phyloP scores from a whole-genome alignment of 192 early-diverging fungal species.

The Diversispora eburnea region DNA sequence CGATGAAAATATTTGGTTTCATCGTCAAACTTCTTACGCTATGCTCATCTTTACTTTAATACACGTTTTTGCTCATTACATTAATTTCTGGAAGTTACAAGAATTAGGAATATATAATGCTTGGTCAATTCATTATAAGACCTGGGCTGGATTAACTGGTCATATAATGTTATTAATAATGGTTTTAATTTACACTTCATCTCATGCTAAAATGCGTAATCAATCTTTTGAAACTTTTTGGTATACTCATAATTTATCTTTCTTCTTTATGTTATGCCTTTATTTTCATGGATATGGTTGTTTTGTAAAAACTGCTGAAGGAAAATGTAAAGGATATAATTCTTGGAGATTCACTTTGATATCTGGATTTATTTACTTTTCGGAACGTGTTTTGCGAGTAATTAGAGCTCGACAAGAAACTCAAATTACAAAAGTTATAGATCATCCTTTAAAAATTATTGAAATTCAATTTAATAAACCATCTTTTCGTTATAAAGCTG shows the following conservation, averaged over 20 bases:
- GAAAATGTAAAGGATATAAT: constrained; percentile 36
- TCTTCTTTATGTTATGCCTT: constrained; percentile 56
- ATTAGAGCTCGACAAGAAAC: constrained; percentile 50
- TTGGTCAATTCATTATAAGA: constrained; percentile 34
- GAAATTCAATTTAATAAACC: constrained; percentile 64
- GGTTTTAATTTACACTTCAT: constrained; percentile 61
- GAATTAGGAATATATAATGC: neutral
- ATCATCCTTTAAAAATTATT: constrained; percentile 66
- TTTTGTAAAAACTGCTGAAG: constrained; percentile 40
- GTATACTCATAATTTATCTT: constrained; percentile 74
- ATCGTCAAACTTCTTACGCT: constrained; percentile 66
- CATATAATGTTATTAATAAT: constrained; percentile 62
- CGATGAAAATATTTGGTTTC: constrained; percentile 74
- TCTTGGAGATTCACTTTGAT: constrained; percentile 49
- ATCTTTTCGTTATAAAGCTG: constrained; percentile 48
- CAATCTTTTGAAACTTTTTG: constrained; percentile 74
- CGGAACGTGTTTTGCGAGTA: constrained; percentile 61
- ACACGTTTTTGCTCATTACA: constrained; percentile 56
- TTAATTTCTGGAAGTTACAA: constrained; percentile 49
- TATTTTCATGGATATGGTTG: constrained; percentile 65
- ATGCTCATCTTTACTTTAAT: constrained; percentile 58
- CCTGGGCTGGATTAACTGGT: constrained; percentile 59
- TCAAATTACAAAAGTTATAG: constrained; percentile 64
- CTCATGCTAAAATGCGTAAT: constrained; percentile 55
- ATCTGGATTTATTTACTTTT: constrained; percentile 52